Percentiles rank a stretch among this genome's conserved stretches.
Evolutionary conservation across 176 grass and related monocot genomes (phyloP).

Genomic region (Eremochloa ophiuroides): DNA sequence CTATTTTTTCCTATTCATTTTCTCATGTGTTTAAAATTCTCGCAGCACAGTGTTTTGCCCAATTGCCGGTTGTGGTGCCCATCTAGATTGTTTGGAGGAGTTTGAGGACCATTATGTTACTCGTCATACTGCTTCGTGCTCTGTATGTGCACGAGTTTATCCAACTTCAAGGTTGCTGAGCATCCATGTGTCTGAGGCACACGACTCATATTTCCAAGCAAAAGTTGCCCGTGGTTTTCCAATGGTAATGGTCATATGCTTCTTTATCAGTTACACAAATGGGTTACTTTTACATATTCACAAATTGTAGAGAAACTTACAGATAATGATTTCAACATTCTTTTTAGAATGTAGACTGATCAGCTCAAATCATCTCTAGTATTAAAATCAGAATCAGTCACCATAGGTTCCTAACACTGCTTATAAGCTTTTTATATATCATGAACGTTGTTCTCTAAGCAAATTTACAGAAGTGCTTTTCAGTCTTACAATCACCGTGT

Average conservation of each 20-base stretch:
- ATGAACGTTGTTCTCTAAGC: not conserved
- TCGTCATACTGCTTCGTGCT: constrained; percentile 86
- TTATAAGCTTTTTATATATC: not conserved
- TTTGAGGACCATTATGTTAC: constrained; percentile 90
- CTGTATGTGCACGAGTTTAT: constrained; percentile 79
- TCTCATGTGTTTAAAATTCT: constrained; percentile 27
- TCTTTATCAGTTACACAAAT: not conserved
- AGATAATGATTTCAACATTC: not conserved
- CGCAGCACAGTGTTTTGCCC: constrained; percentile 71
- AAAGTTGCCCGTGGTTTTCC: constrained; percentile 88
- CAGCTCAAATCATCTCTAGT: not conserved
- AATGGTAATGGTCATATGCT: constrained; percentile 60
- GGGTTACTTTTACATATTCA: not conserved
- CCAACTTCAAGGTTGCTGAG: constrained; percentile 75
- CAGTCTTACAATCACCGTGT: not conserved
- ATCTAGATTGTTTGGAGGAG: constrained; percentile 65
- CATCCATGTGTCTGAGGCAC: constrained; percentile 89
- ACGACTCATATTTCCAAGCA: constrained; percentile 96
- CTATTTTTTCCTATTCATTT: not conserved
- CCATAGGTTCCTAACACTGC: not conserved
- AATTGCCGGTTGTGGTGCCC: constrained; percentile 73
- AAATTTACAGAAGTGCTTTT: not conserved
- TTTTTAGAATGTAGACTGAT: not conserved
- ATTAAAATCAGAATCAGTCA: not conserved
- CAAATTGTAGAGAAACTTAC: not conserved